Evolutionary conservation across 345 rosid genomes (phyloP), one percentile per base, ranked within the genome.

Genomic region (Firmiana major): DNA sequence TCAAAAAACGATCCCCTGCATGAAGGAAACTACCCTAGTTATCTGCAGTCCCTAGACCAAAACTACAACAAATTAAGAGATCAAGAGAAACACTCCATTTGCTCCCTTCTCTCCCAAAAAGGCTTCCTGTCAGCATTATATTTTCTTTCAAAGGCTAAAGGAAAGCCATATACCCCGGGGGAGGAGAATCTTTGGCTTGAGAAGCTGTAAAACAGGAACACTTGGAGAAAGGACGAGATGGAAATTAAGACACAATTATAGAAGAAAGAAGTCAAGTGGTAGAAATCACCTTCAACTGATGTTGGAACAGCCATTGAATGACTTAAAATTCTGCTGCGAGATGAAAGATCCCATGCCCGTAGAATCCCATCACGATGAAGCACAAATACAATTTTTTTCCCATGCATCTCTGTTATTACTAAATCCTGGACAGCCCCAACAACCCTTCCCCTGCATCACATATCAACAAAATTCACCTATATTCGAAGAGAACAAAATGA

Each of bases 321-420:
- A 84, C 86, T 84, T 65, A 93, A 82, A 75, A 96, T 69, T 82
- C 78, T 92, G 83, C 80, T 84, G 79, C 62, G 81, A 69, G 74
- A 77, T 58, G 75, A 79, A 77, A 89, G 71, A 77, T 96, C 94
- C 99, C 99, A 96, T 16, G 88, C 86, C 79, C 87, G 88, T 78
- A 96, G 49, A n/a, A 81, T 78, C 53, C 92, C 95, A 84, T 89
- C 93, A 71, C 86, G 82, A 84, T 96, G 93, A 83, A 92, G 94
- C 78, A 85, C 93, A 83, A 82, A 86, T 66, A 87, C 22, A 69
- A 83, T 85, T 54, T 72, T 77, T 80, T 76, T 84, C 45, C 90
- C 97, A 73, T 80, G 79, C 74, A 87, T 59, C 77, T 91, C 90
- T 31, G 70, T 65, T 81, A 91, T 81, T 36, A 68, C 85, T 88